These are phyloP conservation scores for Pythium oligandrum DNA, from an alignment of 352 stramenopile species.

Conservation along the genomic window DNA sequence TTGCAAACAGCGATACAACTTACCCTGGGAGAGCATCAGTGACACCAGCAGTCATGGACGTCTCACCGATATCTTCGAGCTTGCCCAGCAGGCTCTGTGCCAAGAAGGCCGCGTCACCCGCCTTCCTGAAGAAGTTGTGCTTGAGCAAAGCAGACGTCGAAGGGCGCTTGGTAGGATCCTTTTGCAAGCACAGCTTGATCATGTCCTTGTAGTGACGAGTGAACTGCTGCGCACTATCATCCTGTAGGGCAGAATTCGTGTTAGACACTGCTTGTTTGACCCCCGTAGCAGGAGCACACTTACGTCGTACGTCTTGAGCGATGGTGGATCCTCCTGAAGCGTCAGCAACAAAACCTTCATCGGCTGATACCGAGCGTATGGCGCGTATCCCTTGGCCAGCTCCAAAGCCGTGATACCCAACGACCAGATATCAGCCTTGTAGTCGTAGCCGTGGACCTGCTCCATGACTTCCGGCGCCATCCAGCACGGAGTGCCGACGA, in stretches of 20 bases:
- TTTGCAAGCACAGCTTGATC: slow-evolving; percentile 86
- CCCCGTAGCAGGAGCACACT: slow-evolving; percentile 8
- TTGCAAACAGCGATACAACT: slow-evolving; percentile 5
- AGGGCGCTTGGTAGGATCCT: slow-evolving; percentile 82
- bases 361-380: slow-evolving; percentile 96
- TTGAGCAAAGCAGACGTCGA: slow-evolving; percentile 79
- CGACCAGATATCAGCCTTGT: slow-evolving; percentile 99
- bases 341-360: slow-evolving; percentile 98
- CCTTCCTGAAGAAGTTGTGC: slow-evolving; percentile 90
- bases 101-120: slow-evolving; percentile 61
- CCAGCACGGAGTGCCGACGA: slow-evolving; percentile 98
- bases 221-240: slow-evolving; percentile 80
- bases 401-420: slow-evolving; percentile 98
- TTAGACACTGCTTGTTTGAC: background rate
- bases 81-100: slow-evolving; percentile 62
- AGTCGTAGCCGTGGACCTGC: slow-evolving; percentile 88
- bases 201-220: slow-evolving; percentile 86
- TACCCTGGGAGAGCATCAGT: slow-evolving; percentile 78
- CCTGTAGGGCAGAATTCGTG: slow-evolving; percentile 35
- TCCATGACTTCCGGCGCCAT: slow-evolving; percentile 95
- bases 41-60: slow-evolving; percentile 80
- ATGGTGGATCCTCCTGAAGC: slow-evolving; percentile 95
- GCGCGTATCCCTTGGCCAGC: slow-evolving; percentile 97
- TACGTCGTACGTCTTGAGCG: slow-evolving; percentile 86
- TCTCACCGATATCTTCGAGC: slow-evolving; percentile 87